Conservation (phyloP, 257 asterid genomes). For the Parsonsia alboflavescens region DNA sequence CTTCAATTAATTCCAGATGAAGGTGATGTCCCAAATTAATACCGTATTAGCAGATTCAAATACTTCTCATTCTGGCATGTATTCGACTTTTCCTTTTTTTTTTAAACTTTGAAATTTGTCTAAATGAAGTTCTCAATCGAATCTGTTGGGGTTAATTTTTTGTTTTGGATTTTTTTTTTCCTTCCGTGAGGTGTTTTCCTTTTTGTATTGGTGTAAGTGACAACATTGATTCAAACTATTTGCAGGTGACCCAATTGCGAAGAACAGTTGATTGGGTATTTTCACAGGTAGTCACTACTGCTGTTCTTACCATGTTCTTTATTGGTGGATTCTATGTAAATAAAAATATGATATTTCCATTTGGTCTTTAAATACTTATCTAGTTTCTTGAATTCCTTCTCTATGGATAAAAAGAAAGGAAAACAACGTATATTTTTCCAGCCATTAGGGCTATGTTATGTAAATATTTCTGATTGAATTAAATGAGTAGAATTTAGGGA, state of each 20-base stretch:
- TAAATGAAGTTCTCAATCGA: neutral
- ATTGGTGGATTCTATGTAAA: neutral
- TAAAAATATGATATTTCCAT: neutral
- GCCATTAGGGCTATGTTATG: neutral
- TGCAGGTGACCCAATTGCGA: constrained; percentile 65
- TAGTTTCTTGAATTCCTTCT: neutral
- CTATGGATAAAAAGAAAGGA: neutral
- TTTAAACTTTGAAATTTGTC: neutral
- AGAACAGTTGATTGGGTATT: constrained; percentile 60
- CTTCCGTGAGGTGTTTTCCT: too few relatives aligned
- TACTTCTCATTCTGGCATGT: neutral
- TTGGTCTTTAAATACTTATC: neutral
- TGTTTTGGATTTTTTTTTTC: neutral
- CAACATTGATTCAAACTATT: neutral
- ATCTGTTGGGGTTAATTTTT: neutral
- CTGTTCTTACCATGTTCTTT: neutral
- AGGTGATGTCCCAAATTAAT: neutral
- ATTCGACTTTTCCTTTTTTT: neutral
- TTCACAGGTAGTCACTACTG: constrained; percentile 46
- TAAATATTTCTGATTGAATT: neutral
- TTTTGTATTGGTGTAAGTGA: neutral
- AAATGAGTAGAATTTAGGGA: neutral
- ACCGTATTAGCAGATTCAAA: neutral
- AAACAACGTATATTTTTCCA: neutral
- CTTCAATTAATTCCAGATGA: neutral